Evolutionary conservation across 805 yeast species (phyloP).

Genomic region (Candida tibetensis): DNA sequence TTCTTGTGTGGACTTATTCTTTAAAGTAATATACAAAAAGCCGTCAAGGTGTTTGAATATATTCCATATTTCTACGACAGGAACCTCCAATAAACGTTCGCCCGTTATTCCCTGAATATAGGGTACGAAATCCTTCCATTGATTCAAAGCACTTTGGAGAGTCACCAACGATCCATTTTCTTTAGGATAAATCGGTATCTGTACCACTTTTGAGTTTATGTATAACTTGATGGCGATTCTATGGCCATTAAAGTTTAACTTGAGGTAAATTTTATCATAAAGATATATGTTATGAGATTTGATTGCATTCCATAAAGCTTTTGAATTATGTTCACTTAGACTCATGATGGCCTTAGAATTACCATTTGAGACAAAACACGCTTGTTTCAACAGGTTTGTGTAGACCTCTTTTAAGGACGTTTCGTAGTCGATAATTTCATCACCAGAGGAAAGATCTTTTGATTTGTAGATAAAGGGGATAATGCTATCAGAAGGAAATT

Average conservation of each 20-base stretch:
- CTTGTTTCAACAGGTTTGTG: slow-evolving; percentile 80
- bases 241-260: slow-evolving; percentile 18
- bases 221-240: slow-evolving; percentile 51
- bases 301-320: slow-evolving; percentile 55
- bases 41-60: slow-evolving; percentile 34
- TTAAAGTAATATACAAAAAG: slow-evolving; percentile 24
- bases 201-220: slow-evolving; percentile 36
- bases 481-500: slow-evolving; percentile 29
- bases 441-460: slow-evolving; percentile 3
- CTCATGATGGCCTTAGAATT: slow-evolving; percentile 79
- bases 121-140: slow-evolving; percentile 11
- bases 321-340: slow-evolving; percentile 61
- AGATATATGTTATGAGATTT: slow-evolving; percentile 27
- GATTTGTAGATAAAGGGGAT: slow-evolving; percentile 26
- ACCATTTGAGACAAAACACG: slow-evolving; percentile 72
- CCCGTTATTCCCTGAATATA: slow-evolving; percentile 34
- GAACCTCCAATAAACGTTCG: slow-evolving; percentile 13
- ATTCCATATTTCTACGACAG: slow-evolving; percentile 30
- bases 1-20: too few species aligned
- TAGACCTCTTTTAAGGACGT: slow-evolving; percentile 49
- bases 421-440: slow-evolving; percentile 18
- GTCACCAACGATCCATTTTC: slow-evolving; percentile 9
- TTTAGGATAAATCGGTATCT: slow-evolving; percentile 18
- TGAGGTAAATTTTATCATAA: slow-evolving; percentile 25
- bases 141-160: slow-evolving; percentile 11